Percentiles rank a stretch among this genome's conserved stretches.
These are phyloP conservation scores for Suzukiozyma palmioleophila DNA, from an alignment of 1,139 yeast genomes.

Conservation along the genomic window DNA sequence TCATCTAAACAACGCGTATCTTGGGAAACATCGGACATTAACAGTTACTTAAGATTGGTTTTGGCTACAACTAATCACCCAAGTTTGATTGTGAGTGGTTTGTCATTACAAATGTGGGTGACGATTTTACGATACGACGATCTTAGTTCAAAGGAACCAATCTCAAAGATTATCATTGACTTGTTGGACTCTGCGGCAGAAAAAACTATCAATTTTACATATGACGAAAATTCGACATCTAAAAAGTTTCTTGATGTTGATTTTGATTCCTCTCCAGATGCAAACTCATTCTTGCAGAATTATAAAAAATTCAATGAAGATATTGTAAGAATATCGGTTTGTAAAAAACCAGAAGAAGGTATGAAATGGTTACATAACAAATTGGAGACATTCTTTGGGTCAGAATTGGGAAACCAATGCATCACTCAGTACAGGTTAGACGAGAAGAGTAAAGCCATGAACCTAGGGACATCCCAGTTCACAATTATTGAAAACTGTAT, in stretches of 20 bases:
- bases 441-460: conserved; percentile 65
- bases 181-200: conserved; percentile 75
- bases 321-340: conserved; percentile 80
- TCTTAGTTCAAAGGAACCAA: conserved; percentile 47
- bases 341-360: conserved; percentile 81
- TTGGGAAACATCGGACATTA: conserved; percentile 53
- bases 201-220: conserved; percentile 69
- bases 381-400: conserved; percentile 66
- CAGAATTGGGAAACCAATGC: conserved; percentile 67
- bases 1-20: conserved; percentile 34
- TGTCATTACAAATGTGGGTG: conserved; percentile 94
- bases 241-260: conserved; percentile 71
- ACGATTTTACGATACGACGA: conserved; percentile 80
- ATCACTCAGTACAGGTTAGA: conserved; percentile 52
- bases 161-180: conserved; percentile 54
- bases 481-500: conserved; percentile 85
- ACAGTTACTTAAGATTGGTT: conserved; percentile 67
- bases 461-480: conserved; percentile 77
- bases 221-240: conserved; percentile 60
- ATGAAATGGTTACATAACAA: conserved; percentile 77
- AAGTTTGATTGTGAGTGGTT: conserved; percentile 84
- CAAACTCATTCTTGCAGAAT: conserved; percentile 70
- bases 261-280: conserved; percentile 84
- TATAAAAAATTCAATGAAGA: conserved; percentile 87
- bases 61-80: conserved; percentile 79